These are phyloP conservation scores for Nicotiana paniculata DNA, from an alignment of 257 asterid genomes.

Conservation along the genomic window DNA sequence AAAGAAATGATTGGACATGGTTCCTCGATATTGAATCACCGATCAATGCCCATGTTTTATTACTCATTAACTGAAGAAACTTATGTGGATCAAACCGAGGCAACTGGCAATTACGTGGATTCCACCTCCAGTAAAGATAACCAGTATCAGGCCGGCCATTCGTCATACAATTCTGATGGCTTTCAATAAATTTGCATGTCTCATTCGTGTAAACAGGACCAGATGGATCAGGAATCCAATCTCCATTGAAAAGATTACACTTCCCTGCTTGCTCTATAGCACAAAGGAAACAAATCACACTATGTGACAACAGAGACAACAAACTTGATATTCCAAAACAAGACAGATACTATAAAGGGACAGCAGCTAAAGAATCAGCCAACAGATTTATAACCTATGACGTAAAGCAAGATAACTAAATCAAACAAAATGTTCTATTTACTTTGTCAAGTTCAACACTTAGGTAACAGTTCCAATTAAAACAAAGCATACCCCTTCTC, in stretches of 20 bases:
- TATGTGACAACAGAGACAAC: constrained; percentile 4
- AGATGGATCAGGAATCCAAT: constrained; percentile 55
- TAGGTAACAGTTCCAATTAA: background rate
- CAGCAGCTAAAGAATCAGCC: background rate
- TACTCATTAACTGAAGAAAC: constrained; percentile 62
- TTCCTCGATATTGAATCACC: constrained; percentile 85
- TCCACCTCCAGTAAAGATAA: constrained; percentile 86
- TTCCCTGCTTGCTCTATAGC: constrained; percentile 22
- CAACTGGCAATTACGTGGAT: constrained; percentile 54
- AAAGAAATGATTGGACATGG: constrained; percentile 71
- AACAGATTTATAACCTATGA: background rate
- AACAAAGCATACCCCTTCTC: background rate
- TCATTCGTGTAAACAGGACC: constrained; percentile 66
- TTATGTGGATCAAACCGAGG: constrained; percentile 36
- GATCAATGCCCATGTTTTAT: constrained; percentile 59
- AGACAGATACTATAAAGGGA: background rate
- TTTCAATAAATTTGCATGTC: constrained; percentile 57
- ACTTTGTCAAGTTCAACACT: background rate
- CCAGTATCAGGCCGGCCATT: constrained; percentile 68
- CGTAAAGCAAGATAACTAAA: background rate
- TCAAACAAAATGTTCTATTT: background rate
- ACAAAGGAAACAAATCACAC: background rate
- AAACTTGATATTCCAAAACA: background rate
- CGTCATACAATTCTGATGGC: constrained; percentile 60
- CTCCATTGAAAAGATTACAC: constrained; percentile 61